These are phyloP conservation scores for Solanum bulbocastanum DNA, from an alignment of 257 asterid genomes.

Conservation along the genomic window DNA sequence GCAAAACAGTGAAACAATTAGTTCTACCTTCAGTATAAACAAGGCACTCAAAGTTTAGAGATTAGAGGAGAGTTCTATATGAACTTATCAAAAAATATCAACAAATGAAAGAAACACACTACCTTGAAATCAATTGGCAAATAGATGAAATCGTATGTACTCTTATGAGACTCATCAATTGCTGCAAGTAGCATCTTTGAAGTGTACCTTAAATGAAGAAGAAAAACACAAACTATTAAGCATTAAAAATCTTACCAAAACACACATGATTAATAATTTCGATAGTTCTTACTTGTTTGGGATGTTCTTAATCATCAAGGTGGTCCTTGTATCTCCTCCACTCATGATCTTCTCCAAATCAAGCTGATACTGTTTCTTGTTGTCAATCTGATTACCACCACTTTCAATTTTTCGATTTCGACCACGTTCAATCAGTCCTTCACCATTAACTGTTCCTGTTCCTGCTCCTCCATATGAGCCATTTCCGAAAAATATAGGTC, in stretches of 20 bases:
- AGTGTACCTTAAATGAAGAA: constrained; percentile 52
- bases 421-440: constrained; percentile 54
- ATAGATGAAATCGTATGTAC: constrained; percentile 85
- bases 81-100: not conserved
- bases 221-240: not conserved
- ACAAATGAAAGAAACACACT: constrained; percentile 6
- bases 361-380: constrained; percentile 84
- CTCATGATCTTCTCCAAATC: constrained; percentile 77
- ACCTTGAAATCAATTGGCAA: constrained; percentile 98
- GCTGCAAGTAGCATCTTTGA: constrained; percentile 93
- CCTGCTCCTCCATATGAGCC: constrained; percentile 66
- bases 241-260: not conserved
- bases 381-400: constrained; percentile 61
- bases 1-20: not conserved
- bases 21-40: not conserved
- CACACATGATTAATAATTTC: not conserved
- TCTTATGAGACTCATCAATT: constrained; percentile 91
- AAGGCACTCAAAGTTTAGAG: not conserved
- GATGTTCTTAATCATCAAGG: constrained; percentile 91
- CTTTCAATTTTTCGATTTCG: constrained; percentile 64
- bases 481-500: constrained; percentile 50
- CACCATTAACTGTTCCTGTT: constrained; percentile 28
- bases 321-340: constrained; percentile 85
- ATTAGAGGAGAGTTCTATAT: not conserved
- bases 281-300: constrained; percentile 77